Evolutionary conservation across 176 grass and related monocot genomes (phyloP).

Genomic region (Pontederia paniculata): DNA sequence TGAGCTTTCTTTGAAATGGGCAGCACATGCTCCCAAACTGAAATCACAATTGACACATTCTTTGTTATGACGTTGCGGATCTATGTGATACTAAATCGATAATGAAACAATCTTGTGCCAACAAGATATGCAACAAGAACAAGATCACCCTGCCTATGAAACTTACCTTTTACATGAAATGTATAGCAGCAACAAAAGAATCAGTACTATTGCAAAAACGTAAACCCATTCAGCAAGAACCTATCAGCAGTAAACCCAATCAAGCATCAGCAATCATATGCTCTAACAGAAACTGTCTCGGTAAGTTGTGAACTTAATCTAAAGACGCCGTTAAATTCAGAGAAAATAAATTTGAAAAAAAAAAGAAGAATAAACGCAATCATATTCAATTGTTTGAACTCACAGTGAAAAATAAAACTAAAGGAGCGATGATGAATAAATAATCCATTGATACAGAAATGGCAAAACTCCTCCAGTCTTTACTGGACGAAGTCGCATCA

Average conservation of each 20-base stretch:
- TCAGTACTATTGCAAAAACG: constrained; percentile 30
- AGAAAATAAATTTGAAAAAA: neutral
- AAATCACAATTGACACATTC: neutral
- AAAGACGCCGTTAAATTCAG: neutral
- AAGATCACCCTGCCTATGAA: neutral
- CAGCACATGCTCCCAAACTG: constrained; percentile 24
- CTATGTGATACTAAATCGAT: too few species aligned
- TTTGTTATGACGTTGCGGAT: constrained; percentile 5
- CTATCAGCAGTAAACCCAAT: constrained; percentile 27
- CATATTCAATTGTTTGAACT: constrained; percentile 15
- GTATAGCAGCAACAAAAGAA: constrained; percentile 32
- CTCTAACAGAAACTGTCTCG: too few species aligned
- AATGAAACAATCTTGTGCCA: too few species aligned
- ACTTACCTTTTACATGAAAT: constrained; percentile 52
- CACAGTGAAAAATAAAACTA: constrained; percentile 75
- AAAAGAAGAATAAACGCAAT: neutral
- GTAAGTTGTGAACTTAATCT: too few species aligned
- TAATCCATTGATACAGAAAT: constrained; percentile 47
- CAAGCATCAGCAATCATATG: too few species aligned
- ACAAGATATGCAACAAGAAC: too few species aligned
- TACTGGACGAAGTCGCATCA: constrained; percentile 21
- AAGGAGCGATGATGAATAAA: constrained; percentile 53
- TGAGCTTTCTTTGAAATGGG: constrained; percentile 23
- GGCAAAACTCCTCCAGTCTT: constrained; percentile 42
- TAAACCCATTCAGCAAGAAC: constrained; percentile 66